These are phyloP conservation scores for Stachybotrys chartarum DNA, from an alignment of 2,329 filamentous ascomycete species.

Conservation along the genomic window DNA sequence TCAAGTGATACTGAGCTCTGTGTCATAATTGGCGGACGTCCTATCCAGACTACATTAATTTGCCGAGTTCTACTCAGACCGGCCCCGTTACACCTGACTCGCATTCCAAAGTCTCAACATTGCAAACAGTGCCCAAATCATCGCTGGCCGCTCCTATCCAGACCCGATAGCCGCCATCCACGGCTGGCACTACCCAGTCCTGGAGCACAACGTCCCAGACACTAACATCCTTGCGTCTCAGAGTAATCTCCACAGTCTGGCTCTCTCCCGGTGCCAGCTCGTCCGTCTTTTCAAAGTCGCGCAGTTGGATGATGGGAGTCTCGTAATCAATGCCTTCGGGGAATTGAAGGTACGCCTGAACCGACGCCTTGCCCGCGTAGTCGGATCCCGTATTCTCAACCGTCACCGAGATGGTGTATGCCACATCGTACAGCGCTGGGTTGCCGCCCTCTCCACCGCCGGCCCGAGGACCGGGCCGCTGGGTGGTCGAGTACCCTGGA, in stretches of 20 bases:
- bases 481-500: conserved; percentile 51
- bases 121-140: conserved; percentile 20
- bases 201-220: conserved; percentile 63
- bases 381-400: conserved; percentile 46
- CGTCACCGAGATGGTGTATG: conserved; percentile 33
- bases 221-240: conserved; percentile 64
- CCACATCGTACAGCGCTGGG: conserved; percentile 52
- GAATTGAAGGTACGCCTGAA: conserved; percentile 39
- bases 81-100: conserved; percentile 12
- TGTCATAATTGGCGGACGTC: too few relatives aligned
- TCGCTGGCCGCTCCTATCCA: conserved; percentile 33
- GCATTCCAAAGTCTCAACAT: conserved; percentile 19
- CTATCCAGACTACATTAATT: too few relatives aligned
- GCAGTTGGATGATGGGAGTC: conserved; percentile 60
- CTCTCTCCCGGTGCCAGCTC: conserved; percentile 46
- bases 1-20: not conserved
- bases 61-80: conserved; percentile 1
- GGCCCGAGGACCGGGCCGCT: conserved; percentile 41
- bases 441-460: conserved; percentile 67
- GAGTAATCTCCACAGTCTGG: conserved; percentile 44
- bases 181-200: conserved; percentile 54
- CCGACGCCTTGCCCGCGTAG: conserved; percentile 35
- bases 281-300: conserved; percentile 64
- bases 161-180: conserved; percentile 27
- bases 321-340: conserved; percentile 36